phyloP scores from a whole-genome alignment of 768 basidiomycete genomes.

The Vararia minispora region DNA sequence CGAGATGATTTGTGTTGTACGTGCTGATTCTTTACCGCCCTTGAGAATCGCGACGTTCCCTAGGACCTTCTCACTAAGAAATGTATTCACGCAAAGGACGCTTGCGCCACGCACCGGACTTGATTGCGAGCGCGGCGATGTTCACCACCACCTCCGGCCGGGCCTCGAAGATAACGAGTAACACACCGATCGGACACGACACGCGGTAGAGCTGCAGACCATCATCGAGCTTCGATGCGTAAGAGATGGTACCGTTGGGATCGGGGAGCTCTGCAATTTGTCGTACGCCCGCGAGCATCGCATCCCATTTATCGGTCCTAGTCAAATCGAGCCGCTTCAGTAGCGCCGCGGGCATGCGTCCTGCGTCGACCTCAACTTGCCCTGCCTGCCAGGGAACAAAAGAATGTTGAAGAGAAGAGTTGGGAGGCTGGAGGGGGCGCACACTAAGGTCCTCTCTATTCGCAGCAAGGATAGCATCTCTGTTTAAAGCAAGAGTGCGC shows the following conservation, averaged over 20 bases:
- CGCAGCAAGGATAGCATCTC: constrained; percentile 62
- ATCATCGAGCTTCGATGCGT: constrained; percentile 85
- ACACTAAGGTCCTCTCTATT: constrained; percentile 79
- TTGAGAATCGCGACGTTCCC: constrained; percentile 97
- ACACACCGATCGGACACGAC: constrained; percentile 91
- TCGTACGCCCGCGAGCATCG: constrained; percentile 82
- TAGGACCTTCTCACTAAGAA: too few relatives aligned
- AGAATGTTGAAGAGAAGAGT: constrained; percentile 3
- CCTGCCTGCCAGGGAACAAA: constrained; percentile 43
- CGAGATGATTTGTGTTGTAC: constrained; percentile 68
- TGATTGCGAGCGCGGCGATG: constrained; percentile 91
- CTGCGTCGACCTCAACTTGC: constrained; percentile 64
- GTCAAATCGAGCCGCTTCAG: constrained; percentile 78
- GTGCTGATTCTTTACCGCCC: constrained; percentile 90
- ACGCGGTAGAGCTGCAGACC: constrained; percentile 84
- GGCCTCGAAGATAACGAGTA: constrained; percentile 95
- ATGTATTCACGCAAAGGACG: too few relatives aligned
- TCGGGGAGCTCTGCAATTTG: constrained; percentile 83
- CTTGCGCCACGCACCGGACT: too few relatives aligned
- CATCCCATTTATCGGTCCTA: constrained; percentile 82
- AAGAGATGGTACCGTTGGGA: constrained; percentile 78
- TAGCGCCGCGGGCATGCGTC: constrained; percentile 73
- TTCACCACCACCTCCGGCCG: constrained; percentile 97
- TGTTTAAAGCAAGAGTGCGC: constrained; percentile 50
- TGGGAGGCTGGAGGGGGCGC: constrained; percentile 11